Conservation (phyloP, 441 rosid species). For the Croton setiger region DNA sequence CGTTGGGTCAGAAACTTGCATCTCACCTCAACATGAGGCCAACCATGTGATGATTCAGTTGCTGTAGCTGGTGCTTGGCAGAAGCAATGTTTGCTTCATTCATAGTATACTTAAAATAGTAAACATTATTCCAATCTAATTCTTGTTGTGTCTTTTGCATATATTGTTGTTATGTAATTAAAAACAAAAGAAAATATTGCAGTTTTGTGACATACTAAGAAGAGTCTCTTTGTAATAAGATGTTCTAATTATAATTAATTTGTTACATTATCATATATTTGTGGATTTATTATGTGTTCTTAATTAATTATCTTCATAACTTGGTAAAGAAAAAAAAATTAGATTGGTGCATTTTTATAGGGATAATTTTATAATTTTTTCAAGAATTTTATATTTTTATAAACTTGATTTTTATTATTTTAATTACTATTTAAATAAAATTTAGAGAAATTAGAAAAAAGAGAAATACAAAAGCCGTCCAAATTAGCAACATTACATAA, state of each 20-base stretch:
- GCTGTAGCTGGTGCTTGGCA: slow-evolving; percentile 1
- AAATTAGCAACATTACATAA: background rate
- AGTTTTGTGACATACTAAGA: background rate
- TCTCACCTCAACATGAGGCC: slow-evolving; percentile 69
- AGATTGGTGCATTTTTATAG: no score
- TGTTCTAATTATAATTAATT: background rate
- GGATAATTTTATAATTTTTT: no score
- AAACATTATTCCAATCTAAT: background rate
- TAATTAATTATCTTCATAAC: no score
- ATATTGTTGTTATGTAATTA: slow-evolving; percentile 1
- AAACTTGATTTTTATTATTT: no score
- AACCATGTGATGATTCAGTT: slow-evolving; percentile 27
- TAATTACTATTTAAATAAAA: no score
- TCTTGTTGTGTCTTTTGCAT: background rate
- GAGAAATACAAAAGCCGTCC: background rate
- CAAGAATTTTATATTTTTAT: no score
- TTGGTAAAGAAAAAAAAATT: no score
- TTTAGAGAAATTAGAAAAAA: no score
- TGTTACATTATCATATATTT: no score
- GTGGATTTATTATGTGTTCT: background rate
- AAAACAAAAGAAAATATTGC: background rate
- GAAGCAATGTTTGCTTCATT: background rate
- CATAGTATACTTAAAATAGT: background rate
- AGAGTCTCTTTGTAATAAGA: background rate
- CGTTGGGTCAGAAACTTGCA: slow-evolving; percentile 76